These are phyloP conservation scores for Cytospora chrysosperma DNA, from an alignment of 2,329 filamentous ascomycete species.

Conservation along the genomic window DNA sequence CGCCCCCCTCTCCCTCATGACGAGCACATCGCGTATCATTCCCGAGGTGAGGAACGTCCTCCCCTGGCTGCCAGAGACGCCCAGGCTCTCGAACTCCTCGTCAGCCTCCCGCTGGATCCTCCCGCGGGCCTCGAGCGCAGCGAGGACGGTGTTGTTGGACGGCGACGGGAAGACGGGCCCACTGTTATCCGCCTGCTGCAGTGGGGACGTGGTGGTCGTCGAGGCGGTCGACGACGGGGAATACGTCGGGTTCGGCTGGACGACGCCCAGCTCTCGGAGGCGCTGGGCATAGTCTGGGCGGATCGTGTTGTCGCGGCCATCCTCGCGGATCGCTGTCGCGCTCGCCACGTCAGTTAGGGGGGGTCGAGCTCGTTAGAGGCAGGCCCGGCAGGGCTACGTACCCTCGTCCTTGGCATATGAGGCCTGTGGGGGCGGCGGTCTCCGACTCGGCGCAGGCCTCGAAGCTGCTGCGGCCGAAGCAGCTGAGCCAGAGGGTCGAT, in stretches of 20 bases:
- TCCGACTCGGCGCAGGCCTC: conserved; percentile 4
- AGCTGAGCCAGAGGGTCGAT: conserved; percentile 29
- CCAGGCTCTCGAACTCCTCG: conserved; percentile 43
- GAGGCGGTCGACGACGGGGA: conserved; percentile 51
- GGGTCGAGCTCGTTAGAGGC: too few species aligned
- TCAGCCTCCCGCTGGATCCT: conserved; percentile 44
- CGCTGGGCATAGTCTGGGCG: conserved; percentile 50
- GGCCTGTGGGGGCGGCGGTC: conserved; percentile 20
- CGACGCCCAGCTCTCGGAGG: conserved; percentile 54
- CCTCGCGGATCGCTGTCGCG: conserved; percentile 40
- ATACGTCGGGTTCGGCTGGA: conserved; percentile 52
- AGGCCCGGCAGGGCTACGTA: conserved; percentile 15
- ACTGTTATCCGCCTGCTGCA: conserved; percentile 16
- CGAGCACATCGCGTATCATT: conserved; percentile 47
- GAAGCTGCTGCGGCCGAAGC: conserved; percentile 9
- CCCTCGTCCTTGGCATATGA: conserved; percentile 30
- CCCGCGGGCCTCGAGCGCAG: conserved; percentile 49
- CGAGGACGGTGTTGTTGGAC: conserved; percentile 45
- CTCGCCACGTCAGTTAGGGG: not conserved
- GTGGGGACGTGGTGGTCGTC: conserved; percentile 18
- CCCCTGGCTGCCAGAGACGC: conserved; percentile 35
- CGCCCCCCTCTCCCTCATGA: conserved; percentile 43
- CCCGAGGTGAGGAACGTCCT: conserved; percentile 49
- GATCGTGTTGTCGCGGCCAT: conserved; percentile 36
- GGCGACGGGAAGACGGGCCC: conserved; percentile 33